phyloP scores from a whole-genome alignment of 495 filamentous ascomycete genomes.

The Tuber microsphaerosporum region DNA sequence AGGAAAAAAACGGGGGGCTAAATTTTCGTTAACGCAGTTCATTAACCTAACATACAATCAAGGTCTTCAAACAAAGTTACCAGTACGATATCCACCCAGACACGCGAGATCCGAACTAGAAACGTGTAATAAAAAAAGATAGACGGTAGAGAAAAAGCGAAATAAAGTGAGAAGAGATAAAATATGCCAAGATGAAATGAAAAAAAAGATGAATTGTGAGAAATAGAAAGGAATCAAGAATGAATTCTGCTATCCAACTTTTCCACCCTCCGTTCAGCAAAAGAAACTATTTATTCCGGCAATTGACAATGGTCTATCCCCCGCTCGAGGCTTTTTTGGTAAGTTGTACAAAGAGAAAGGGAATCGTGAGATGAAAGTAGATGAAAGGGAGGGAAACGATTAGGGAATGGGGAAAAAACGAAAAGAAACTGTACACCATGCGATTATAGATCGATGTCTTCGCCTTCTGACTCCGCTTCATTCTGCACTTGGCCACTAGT shows the following conservation, averaged over 20 bases:
- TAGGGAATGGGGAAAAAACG: background rate
- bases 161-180: background rate
- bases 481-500: background rate
- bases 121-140: background rate
- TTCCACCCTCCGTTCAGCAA: background rate
- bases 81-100: background rate
- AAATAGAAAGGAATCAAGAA: background rate
- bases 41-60: background rate
- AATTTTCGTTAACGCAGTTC: background rate
- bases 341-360: background rate
- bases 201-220: background rate
- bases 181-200: background rate
- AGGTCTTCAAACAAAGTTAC: background rate
- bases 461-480: background rate
- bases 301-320: background rate
- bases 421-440: background rate
- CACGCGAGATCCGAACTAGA: background rate
- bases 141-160: background rate
- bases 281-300: background rate
- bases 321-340: background rate
- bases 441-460: background rate
- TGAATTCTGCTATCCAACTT: background rate
- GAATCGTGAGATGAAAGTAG: background rate
- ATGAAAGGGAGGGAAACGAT: background rate
- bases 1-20: background rate